Percentiles rank a stretch among this genome's conserved stretches.
These are phyloP conservation scores for Quercus lobata DNA, from an alignment of 331 rosid genomes.

Conservation along the genomic window DNA sequence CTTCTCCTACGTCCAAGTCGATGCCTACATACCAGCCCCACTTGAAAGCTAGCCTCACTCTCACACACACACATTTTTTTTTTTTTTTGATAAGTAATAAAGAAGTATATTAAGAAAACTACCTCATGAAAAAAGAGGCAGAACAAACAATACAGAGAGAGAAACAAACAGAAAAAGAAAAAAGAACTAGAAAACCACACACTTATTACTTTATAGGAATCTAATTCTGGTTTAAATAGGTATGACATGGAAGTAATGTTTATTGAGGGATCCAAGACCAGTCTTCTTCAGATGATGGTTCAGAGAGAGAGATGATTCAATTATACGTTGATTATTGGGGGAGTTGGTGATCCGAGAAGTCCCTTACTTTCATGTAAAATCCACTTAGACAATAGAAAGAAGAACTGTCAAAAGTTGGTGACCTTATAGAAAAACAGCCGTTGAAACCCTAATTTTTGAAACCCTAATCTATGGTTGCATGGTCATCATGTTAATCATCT, in stretches of 20 bases:
- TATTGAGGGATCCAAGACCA: background rate
- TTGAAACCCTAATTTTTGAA: background rate
- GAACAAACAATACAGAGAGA: too few species aligned
- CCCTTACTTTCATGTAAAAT: slow-evolving; percentile 46
- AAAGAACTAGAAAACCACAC: too few species aligned
- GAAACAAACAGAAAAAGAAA: too few species aligned
- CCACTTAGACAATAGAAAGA: slow-evolving; percentile 11
- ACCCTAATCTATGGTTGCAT: too few species aligned
- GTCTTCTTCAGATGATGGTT: background rate
- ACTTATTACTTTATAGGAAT: background rate
- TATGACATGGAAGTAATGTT: background rate
- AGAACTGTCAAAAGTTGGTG: slow-evolving; percentile 24
- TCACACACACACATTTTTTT: background rate
- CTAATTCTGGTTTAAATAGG: background rate
- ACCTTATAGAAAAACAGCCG: slow-evolving; percentile 14
- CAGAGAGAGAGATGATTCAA: slow-evolving; percentile 5
- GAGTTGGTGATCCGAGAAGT: slow-evolving; percentile 39
- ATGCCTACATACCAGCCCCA: background rate
- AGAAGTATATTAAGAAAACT: too few species aligned
- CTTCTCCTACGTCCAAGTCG: slow-evolving; percentile 2
- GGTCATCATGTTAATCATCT: too few species aligned
- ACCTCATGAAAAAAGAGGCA: too few species aligned
- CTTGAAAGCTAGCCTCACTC: background rate
- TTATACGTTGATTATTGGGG: slow-evolving; percentile 23
- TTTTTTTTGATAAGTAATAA: too few species aligned